phyloP scores from a whole-genome alignment of 768 basidiomycete species.

The Leucosporidium creatinivorum region DNA sequence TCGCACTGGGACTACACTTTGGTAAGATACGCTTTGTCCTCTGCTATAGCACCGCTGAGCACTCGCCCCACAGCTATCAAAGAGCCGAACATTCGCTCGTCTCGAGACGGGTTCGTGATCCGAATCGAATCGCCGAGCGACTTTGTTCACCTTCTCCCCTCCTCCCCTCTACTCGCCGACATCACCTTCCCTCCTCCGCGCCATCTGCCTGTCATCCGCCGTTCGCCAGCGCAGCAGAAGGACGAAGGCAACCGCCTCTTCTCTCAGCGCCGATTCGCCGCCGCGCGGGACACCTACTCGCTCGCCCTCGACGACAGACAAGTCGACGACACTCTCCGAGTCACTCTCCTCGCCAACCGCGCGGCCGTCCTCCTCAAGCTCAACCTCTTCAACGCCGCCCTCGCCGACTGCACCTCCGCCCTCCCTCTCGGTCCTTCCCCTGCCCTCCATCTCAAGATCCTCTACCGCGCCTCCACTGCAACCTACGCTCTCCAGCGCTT shows the following conservation, averaged over 20 bases:
- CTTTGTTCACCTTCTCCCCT: slow-evolving; percentile 18
- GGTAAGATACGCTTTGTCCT: slow-evolving; percentile 4
- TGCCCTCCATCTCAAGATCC: neutral
- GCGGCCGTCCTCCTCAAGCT: slow-evolving; percentile 14
- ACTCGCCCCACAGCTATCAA: slow-evolving; percentile 10
- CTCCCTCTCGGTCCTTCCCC: neutral
- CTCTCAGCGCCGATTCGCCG: neutral
- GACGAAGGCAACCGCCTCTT: slow-evolving; percentile 5
- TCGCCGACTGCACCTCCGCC: slow-evolving; percentile 1
- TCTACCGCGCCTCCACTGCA: slow-evolving; percentile 4
- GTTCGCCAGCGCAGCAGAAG: neutral
- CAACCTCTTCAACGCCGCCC: slow-evolving; percentile 18
- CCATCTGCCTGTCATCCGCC: neutral
- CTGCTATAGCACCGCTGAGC: neutral
- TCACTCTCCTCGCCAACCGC: slow-evolving; percentile 13
- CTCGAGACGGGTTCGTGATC: slow-evolving; percentile 6
- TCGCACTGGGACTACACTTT: slow-evolving; percentile 6
- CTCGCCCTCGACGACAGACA: neutral
- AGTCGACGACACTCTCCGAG: neutral
- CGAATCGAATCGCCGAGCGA: slow-evolving; percentile 18
- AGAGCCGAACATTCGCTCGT: slow-evolving; percentile 12
- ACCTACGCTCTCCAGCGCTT: slow-evolving; percentile 20
- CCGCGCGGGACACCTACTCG: slow-evolving; percentile 17
- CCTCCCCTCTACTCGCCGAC: neutral
- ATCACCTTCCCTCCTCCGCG: neutral